Evolutionary conservation across 1,139 yeast genomes (phyloP).

Genomic region (Yamadazyma atlantica): DNA sequence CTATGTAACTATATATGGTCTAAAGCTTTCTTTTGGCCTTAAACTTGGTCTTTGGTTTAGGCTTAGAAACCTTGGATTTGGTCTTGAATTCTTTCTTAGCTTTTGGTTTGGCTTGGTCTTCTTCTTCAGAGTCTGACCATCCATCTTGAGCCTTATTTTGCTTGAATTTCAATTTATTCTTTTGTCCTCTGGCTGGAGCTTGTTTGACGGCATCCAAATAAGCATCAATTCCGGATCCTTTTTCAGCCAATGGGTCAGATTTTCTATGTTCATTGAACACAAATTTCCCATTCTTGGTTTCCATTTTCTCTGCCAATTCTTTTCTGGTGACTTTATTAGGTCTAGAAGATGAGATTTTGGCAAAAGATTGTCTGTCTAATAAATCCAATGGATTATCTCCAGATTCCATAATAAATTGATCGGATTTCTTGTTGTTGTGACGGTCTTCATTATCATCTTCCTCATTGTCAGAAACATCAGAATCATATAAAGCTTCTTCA

Average conservation of each 20-base stretch:
- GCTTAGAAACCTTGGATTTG: slow-evolving; percentile 24
- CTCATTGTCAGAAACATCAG: slow-evolving; percentile 53
- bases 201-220: slow-evolving; percentile 90
- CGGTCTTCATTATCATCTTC: slow-evolving; percentile 32
- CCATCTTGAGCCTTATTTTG: slow-evolving; percentile 56
- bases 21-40: slow-evolving; percentile 61
- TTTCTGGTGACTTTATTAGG: slow-evolving; percentile 58
- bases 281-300: slow-evolving; percentile 55
- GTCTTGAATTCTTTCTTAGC: slow-evolving; percentile 16
- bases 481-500: slow-evolving; percentile 73
- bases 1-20: no score
- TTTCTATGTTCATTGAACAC: slow-evolving; percentile 45
- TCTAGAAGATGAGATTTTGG: slow-evolving; percentile 83
- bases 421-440: slow-evolving; percentile 21
- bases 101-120: slow-evolving; percentile 15
- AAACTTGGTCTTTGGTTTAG: slow-evolving; percentile 50
- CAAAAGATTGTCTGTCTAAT: slow-evolving; percentile 78
- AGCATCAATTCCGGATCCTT: slow-evolving; percentile 73
- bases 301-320: slow-evolving; percentile 48
- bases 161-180: slow-evolving; percentile 84
- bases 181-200: slow-evolving; percentile 92
- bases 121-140: slow-evolving; percentile 52
- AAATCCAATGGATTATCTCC: slow-evolving; percentile 86
- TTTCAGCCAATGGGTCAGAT: slow-evolving; percentile 52
- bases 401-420: slow-evolving; percentile 72